A percentile compares a stretch with the other conserved stretches of the same genome.
Evolutionary conservation across 225 moss, liverwort and hornwort species (phyloP).

Genomic region (Pseudisothecium myosuroides): DNA sequence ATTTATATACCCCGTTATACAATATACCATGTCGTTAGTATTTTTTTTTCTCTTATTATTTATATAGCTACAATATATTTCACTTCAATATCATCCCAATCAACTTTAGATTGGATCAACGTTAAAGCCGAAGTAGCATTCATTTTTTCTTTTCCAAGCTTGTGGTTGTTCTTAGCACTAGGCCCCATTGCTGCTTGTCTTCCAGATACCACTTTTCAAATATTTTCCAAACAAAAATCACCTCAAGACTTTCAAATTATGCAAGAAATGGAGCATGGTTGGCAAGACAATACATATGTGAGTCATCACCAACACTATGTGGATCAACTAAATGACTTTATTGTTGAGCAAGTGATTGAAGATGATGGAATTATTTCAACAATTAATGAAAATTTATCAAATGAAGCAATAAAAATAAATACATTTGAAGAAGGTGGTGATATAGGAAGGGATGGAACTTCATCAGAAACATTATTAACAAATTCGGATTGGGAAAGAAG

Average conservation of each 20-base stretch:
- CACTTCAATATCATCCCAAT: constrained; percentile 14
- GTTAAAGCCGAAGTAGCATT: constrained; percentile 11
- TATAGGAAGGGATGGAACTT: background rate
- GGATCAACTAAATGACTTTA: constrained; percentile 21
- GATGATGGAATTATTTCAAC: background rate
- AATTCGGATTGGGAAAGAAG: constrained; percentile 13
- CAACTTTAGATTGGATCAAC: constrained; percentile 9
- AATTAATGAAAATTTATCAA: background rate
- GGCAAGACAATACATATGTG: constrained; percentile 33
- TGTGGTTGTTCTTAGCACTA: constrained; percentile 56
- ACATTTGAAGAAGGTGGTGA: background rate
- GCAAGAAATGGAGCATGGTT: constrained; percentile 83
- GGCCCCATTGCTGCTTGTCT: constrained; percentile 46
- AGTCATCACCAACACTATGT: constrained; percentile 36
- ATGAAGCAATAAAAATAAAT: background rate
- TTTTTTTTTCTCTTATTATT: constrained; percentile 9
- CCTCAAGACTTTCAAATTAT: constrained; percentile 64
- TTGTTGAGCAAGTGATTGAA: background rate
- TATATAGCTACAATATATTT: constrained; percentile 33
- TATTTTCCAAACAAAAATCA: constrained; percentile 26
- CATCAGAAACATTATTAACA: background rate
- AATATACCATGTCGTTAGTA: constrained; percentile 26
- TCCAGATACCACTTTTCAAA: constrained; percentile 10
- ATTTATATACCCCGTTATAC: constrained; percentile 44
- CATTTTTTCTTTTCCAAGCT: constrained; percentile 19